Base-by-base conservation (phyloP, 129 eudicot genomes). In the Sambucus nigra region DNA sequence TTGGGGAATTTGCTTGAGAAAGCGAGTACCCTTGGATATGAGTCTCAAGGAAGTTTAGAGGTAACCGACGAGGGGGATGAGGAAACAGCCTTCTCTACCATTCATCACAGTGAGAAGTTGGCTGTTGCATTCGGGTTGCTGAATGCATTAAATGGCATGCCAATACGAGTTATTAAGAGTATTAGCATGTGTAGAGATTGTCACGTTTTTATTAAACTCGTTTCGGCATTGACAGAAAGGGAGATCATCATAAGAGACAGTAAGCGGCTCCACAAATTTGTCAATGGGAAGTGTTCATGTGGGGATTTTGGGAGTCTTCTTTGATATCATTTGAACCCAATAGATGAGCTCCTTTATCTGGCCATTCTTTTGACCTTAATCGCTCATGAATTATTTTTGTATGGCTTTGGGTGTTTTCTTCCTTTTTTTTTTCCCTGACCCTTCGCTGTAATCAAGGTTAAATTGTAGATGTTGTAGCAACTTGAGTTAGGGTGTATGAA, bases 91-190 rank as follows among this genome's bases (percentile, higher is more conserved):
- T 55, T 53, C 3, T 51, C 70, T 6, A 24, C 58, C 9, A 59
- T 45, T 35, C 77, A 75, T 68, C 97, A 89, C 72, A 89, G 97
- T 47, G 97, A 89, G 45, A 84, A 73, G 75, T 47, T 84, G 66
- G 97, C 94, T 8, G 73, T 89, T 59, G 80, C 83, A 19, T 89
- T 65, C 63, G 97, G 95, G 18, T 69, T 89, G 58, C 64, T 84
- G 55, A 76, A 84, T 33, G 60, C 78, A n/a, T 64, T 70, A 35
- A 76, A 71, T 26, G 54, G 47, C 22, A 66, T 71, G 16, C 69
- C 75, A 3, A 59, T 89, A 47, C 78, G 80, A 45, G 79, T 89
- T 46, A 64, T 64, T 13, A 89, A 89, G 83, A 81, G 79, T 59
- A 67, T 51, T 25, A 51, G 83, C 57, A 84, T 89, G 88, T 89